Evolutionary conservation across 306 rosid genomes (phyloP).

Genomic region (Cicer arietinum): DNA sequence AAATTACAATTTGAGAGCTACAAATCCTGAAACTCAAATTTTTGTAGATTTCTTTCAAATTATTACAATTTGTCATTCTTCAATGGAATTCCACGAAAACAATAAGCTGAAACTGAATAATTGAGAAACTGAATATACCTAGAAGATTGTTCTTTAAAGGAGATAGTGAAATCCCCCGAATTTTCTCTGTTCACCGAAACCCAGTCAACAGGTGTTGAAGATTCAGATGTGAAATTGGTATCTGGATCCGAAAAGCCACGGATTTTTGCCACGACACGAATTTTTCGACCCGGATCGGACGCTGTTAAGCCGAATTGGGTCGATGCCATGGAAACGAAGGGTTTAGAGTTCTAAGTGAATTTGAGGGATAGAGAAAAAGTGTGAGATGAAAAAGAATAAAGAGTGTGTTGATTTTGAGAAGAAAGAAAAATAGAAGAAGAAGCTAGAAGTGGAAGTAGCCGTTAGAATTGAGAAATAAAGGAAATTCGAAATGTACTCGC

Average conservation of each 20-base stretch:
- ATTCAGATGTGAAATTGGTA: slow-evolving; percentile 1
- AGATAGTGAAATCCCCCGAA: slow-evolving; percentile 56
- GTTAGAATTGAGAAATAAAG: slow-evolving; percentile 21
- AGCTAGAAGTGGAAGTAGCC: slow-evolving; percentile 42
- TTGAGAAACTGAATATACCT: slow-evolving; percentile 51
- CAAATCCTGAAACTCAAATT: slow-evolving; percentile 3
- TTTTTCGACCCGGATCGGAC: slow-evolving; percentile 43
- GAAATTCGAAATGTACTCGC: slow-evolving; percentile 36
- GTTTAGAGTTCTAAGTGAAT: not conserved
- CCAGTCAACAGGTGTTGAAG: slow-evolving; percentile 54
- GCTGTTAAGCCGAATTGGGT: slow-evolving; percentile 32
- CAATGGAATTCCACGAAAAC: not conserved
- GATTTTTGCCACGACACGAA: slow-evolving; percentile 66
- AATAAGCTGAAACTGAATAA: not conserved
- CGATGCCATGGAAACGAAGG: slow-evolving; percentile 54
- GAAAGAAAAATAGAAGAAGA: not conserved
- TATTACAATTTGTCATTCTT: not conserved
- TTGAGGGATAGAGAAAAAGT: not conserved
- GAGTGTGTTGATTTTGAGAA: slow-evolving; percentile 5
- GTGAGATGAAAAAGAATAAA: not conserved
- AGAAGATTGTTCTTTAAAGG: slow-evolving; percentile 63
- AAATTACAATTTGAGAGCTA: not conserved
- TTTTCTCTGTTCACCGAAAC: slow-evolving; percentile 60
- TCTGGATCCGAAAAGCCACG: slow-evolving; percentile 48
- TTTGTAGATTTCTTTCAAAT: no score